Conservation (phyloP, 2,329 filamentous ascomycete genomes). For the Fusarium lyarnte region DNA sequence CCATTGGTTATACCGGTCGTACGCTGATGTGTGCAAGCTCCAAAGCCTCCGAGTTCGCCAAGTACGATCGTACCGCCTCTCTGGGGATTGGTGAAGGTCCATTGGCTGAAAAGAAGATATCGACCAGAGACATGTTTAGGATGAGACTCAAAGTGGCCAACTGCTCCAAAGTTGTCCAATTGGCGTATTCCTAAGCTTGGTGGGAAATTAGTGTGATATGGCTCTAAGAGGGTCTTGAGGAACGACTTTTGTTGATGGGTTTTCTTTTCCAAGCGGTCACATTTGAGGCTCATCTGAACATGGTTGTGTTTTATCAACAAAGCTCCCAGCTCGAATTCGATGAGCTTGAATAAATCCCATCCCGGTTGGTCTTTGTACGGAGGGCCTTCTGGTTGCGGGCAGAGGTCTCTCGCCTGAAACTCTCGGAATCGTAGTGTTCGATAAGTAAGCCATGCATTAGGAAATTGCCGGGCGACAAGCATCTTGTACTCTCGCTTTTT, state of each 20-base stretch:
- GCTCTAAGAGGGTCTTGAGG: not conserved
- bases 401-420: not conserved
- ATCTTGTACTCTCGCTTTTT: not conserved
- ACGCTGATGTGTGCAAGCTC: not conserved
- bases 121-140: constrained; percentile 6
- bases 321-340: not conserved
- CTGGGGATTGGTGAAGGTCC: not conserved
- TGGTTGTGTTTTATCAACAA: not conserved
- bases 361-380: accelerated
- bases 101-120: constrained; percentile 1
- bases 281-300: constrained; percentile 6
- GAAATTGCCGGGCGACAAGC: not conserved
- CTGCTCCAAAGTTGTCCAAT: accelerated
- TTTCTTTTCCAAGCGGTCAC: not conserved
- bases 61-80: not conserved
- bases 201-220: not conserved
- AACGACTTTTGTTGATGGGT: not conserved
- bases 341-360: accelerated
- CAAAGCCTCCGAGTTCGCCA: not conserved
- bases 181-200: accelerated
- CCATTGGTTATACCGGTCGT: too few species aligned
- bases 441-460: not conserved
- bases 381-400: not conserved
- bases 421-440: not conserved
- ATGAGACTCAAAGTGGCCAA: not conserved